phyloP scores from a whole-genome alignment of 768 basidiomycete species.

The Ramaria sp. region DNA sequence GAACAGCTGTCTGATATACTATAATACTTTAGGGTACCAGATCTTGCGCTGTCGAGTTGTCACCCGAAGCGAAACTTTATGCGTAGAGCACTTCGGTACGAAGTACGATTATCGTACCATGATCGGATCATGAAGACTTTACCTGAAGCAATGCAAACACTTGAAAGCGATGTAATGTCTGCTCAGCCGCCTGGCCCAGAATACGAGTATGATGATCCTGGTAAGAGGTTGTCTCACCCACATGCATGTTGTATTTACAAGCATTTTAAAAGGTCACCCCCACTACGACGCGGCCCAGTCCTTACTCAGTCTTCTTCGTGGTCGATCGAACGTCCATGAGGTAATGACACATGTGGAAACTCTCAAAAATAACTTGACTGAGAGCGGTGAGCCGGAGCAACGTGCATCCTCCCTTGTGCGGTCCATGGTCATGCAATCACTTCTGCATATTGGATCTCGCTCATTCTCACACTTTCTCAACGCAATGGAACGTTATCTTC shows the following conservation, averaged over 20 bases:
- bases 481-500: slow-evolving; percentile 90
- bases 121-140: slow-evolving; percentile 86
- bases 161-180: slow-evolving; percentile 51
- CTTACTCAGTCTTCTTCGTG: slow-evolving; percentile 72
- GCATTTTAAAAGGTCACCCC: slow-evolving; percentile 42
- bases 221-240: background rate
- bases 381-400: slow-evolving; percentile 43
- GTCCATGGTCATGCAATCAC: slow-evolving; percentile 75
- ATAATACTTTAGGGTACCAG: slow-evolving; percentile 56
- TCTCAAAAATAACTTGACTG: slow-evolving; percentile 54
- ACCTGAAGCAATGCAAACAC: slow-evolving; percentile 66
- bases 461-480: slow-evolving; percentile 98
- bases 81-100: slow-evolving; percentile 76
- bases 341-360: slow-evolving; percentile 65
- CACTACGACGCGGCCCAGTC: slow-evolving; percentile 73
- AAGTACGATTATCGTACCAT: slow-evolving; percentile 85
- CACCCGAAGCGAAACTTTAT: slow-evolving; percentile 89
- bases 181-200: slow-evolving; percentile 66
- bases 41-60: slow-evolving; percentile 56
- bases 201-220: slow-evolving; percentile 67
- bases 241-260: slow-evolving; percentile 4
- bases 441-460: slow-evolving; percentile 84
- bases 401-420: slow-evolving; percentile 60
- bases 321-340: slow-evolving; percentile 68
- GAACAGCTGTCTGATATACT: background rate